Percentiles rank a stretch among this genome's conserved stretches.
Conservation (phyloP, 371 early-diverging fungal genomes). For the Mortierella sp. region DNA sequence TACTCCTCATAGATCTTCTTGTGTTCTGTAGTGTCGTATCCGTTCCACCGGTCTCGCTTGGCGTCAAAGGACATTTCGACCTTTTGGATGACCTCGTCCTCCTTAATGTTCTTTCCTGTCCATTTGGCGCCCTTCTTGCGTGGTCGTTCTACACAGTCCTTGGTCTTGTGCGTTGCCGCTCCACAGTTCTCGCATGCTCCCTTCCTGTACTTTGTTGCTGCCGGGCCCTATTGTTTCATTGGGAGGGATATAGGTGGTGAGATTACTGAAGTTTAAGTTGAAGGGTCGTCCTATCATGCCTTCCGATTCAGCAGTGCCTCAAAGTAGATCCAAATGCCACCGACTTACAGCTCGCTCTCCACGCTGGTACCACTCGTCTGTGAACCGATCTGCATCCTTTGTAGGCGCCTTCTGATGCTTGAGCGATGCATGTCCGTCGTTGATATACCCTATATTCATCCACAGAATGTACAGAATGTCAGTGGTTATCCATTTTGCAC, state of each 20-base stretch:
- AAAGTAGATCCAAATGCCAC: not conserved
- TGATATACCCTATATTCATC: conserved; percentile 81
- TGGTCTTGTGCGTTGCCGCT: conserved; percentile 93
- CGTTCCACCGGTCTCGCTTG: conserved; percentile 98
- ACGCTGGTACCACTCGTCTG: conserved; percentile 86
- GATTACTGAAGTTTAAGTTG: not conserved
- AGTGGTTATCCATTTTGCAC: no score
- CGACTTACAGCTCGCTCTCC: conserved; percentile 77
- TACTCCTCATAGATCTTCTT: conserved; percentile 86
- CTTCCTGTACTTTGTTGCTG: conserved; percentile 92
- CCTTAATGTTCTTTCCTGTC: conserved; percentile 85
- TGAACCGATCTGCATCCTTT: conserved; percentile 51
- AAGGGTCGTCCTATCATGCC: no score
- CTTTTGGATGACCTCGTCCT: conserved; percentile 89
- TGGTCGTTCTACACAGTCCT: conserved; percentile 95
- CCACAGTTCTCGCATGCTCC: conserved; percentile 98
- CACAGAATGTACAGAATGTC: not conserved
- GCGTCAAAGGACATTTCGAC: conserved; percentile 92
- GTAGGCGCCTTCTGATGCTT: conserved; percentile 88
- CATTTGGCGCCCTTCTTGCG: conserved; percentile 91
- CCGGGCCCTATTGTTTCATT: conserved; percentile 69
- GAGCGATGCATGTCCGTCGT: conserved; percentile 87
- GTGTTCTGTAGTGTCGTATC: conserved; percentile 93
- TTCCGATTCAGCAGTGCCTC: not conserved
- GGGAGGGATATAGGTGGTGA: not conserved